Percentiles rank a stretch among this genome's conserved stretches.
These are phyloP conservation scores for Debaryomyces tyrocola DNA, from an alignment of 805 yeast species.

Conservation along the genomic window DNA sequence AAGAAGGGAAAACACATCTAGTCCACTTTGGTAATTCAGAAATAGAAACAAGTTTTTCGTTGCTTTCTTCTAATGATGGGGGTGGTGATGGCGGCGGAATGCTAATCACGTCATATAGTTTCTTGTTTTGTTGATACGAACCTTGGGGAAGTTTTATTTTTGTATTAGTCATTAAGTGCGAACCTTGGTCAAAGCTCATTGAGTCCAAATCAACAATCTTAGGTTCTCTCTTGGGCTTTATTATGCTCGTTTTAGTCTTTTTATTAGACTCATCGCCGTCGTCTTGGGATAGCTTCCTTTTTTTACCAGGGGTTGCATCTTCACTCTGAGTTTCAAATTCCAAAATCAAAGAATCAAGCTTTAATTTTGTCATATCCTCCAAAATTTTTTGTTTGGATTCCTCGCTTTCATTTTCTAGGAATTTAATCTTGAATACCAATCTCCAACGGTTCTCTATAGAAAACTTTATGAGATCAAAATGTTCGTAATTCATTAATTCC, in stretches of 20 bases:
- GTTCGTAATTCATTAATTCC: conserved; percentile 51
- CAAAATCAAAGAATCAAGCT: conserved; percentile 39
- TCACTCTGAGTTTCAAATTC: conserved; percentile 32
- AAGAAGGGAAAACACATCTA: conserved; percentile 65
- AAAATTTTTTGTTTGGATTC: conserved; percentile 24
- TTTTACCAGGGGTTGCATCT: conserved; percentile 8
- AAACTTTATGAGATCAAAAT: conserved; percentile 47
- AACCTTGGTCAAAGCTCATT: conserved; percentile 69
- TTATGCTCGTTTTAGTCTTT: conserved; percentile 5
- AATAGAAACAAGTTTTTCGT: conserved; percentile 54
- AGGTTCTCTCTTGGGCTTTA: conserved; percentile 36
- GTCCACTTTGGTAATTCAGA: conserved; percentile 80
- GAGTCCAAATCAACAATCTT: conserved; percentile 61
- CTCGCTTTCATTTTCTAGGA: conserved; percentile 26
- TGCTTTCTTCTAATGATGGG: conserved; percentile 35
- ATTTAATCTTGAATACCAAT: conserved; percentile 54
- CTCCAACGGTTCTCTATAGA: conserved; percentile 51
- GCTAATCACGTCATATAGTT: conserved; percentile 81
- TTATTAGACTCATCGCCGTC: conserved; percentile 9
- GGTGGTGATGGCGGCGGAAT: conserved; percentile 77
- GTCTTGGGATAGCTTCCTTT: conserved; percentile 18
- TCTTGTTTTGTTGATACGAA: conserved; percentile 72
- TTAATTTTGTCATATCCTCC: conserved; percentile 44
- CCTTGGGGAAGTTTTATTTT: conserved; percentile 80
- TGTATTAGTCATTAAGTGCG: conserved; percentile 62